Evolutionary conservation across 169 alveolate species (phyloP).

Genomic region (Plasmodium cynomolgi): DNA sequence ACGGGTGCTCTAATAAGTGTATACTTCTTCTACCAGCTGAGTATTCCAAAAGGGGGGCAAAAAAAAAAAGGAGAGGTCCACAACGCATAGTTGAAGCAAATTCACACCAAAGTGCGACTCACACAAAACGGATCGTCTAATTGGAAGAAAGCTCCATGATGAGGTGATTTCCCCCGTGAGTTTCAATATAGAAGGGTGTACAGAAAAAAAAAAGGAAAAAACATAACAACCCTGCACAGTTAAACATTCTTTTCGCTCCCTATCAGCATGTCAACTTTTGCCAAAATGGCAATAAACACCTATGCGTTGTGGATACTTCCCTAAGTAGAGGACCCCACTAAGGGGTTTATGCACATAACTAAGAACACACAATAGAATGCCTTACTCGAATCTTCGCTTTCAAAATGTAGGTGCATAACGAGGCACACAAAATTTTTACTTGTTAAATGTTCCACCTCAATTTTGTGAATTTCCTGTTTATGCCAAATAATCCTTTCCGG

Average conservation of each 20-base stretch:
- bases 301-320: neutral
- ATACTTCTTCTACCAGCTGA: neutral
- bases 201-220: neutral
- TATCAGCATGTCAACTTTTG: neutral
- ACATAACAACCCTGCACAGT: neutral
- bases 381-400: neutral
- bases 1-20: neutral
- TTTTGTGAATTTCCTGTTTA: neutral
- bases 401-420: neutral
- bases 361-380: neutral
- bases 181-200: neutral
- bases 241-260: neutral
- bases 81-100: neutral
- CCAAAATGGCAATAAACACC: neutral
- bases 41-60: neutral
- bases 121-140: neutral
- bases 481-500: neutral
- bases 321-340: neutral
- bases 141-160: neutral
- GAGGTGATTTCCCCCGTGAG: neutral
- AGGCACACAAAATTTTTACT: neutral
- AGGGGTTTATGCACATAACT: neutral
- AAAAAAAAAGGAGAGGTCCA: neutral
- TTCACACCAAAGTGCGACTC: neutral
- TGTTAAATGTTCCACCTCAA: neutral